Evolutionary conservation across 805 yeast genomes (phyloP).

Genomic region (Wickerhamomyces chaumierensis): DNA sequence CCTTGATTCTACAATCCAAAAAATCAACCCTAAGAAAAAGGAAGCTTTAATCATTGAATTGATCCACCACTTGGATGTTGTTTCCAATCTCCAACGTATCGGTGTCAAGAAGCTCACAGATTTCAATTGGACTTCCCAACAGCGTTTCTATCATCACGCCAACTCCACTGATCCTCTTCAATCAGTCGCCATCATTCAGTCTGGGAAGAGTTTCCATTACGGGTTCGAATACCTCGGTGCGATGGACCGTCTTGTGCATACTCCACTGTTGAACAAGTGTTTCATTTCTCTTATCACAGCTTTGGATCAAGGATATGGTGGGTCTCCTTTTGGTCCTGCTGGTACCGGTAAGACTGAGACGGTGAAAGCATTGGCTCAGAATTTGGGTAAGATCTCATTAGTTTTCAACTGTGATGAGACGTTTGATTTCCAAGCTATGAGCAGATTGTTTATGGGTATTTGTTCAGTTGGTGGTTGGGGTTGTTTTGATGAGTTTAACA

Average conservation of each 20-base stretch:
- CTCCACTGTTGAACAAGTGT: conserved; percentile 58
- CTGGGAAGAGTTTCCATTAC: conserved; percentile 40
- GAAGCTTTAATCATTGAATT: conserved; percentile 60
- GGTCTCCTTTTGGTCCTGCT: conserved; percentile 90
- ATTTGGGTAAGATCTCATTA: conserved; percentile 67
- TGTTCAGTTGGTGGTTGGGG: conserved; percentile 88
- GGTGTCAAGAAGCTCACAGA: conserved; percentile 6
- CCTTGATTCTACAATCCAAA: conserved; percentile 22
- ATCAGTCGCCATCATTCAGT: conserved; percentile 38
- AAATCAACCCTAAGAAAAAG: conserved; percentile 38
- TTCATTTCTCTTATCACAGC: conserved; percentile 68
- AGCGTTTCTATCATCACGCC: conserved; percentile 28
- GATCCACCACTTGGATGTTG: conserved; percentile 43
- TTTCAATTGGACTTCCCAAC: conserved; percentile 41
- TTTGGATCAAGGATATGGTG: conserved; percentile 64
- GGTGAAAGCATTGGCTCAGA: conserved; percentile 71
- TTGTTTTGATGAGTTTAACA: conserved; percentile 90
- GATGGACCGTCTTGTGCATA: conserved; percentile 61
- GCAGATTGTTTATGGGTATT: conserved; percentile 67
- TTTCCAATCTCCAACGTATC: conserved; percentile 11
- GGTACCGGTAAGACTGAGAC: conserved; percentile 97
- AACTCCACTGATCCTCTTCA: conserved; percentile 17
- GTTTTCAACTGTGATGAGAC: conserved; percentile 90
- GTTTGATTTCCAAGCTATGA: conserved; percentile 71
- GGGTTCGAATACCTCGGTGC: conserved; percentile 80